Evolutionary conservation across 108 stramenopile species (phyloP), one percentile per base, ranked within the genome.

Genomic region (Cylindrotheca fusiformis): DNA sequence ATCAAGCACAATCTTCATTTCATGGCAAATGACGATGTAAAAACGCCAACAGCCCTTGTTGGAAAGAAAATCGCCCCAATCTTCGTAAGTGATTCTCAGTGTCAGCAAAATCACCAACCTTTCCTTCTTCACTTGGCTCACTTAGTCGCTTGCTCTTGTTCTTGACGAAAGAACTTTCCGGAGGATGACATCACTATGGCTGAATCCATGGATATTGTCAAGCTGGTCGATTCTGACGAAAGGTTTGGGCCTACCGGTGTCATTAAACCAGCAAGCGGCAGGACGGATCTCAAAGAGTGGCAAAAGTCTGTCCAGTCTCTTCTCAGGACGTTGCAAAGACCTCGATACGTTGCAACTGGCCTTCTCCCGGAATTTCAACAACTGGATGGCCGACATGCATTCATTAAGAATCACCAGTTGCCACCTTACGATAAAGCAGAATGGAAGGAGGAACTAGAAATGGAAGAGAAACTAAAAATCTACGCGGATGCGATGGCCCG

Each of bases 21-120:
- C 64, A 58, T 98, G 60, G 92, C 90, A 8, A 98, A 98, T 71
- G 97, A 98, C 65, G 96, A 98, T 73, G 55, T 93, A 26, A 72
- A 67, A 2, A 94, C 94, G n/a, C 97, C 97, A 0, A 94, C 94
- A 5, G 58, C 55, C 1, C 60, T 98, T 61, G 94, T 96, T 17
- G 97, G 97, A 32, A 98, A 97, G 80, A 98, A 98, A 66, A 90
- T 96, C 62, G 94, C 95, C 32, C 97, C 97, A 44, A 96, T 98
- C 48, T 94, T 93, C 51, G 91, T 86, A 82, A 86, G 91, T 80
- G 23, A 10, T 24, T 48, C 27, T 22, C 50, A 20, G 17, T 17
- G 27, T 12, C n/a, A 0, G 58, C 24, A 17, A 52, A 1, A 20
- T 23, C 17, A 52, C 19, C 19, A 47, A 44, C 1, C 33, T 21